Percentiles rank a stretch among this genome's conserved stretches.
phyloP scores from a whole-genome alignment of 805 yeast genomes.

The Grigorovia humatica region DNA sequence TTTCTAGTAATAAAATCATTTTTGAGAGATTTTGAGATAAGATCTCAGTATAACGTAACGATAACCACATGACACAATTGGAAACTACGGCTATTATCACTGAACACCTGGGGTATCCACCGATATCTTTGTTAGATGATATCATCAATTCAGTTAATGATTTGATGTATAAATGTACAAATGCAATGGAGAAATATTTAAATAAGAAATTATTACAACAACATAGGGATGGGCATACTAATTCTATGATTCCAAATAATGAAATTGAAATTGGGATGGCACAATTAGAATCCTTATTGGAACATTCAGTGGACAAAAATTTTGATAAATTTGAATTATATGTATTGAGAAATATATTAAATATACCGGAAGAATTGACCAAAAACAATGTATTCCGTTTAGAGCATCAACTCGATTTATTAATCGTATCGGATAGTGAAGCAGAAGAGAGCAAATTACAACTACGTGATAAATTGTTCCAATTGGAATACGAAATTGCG shows the following conservation, averaged over 20 bases:
- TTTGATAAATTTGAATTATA: conserved; percentile 83
- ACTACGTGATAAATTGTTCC: conserved; percentile 13
- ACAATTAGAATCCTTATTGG: conserved; percentile 64
- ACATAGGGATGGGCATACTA: background rate
- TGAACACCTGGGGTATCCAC: conserved; percentile 80
- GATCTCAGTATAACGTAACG: background rate
- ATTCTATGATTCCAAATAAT: conserved; percentile 24
- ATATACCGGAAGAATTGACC: conserved; percentile 55
- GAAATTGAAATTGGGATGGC: conserved; percentile 76
- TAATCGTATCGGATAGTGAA: conserved; percentile 8
- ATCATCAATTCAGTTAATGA: conserved; percentile 81
- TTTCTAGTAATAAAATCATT: no score
- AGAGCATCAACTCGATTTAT: conserved; percentile 55
- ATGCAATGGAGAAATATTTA: conserved; percentile 63
- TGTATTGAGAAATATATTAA: conserved; percentile 63
- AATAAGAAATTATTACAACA: conserved; percentile 11
- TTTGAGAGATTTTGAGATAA: no score
- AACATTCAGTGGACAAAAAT: conserved; percentile 64
- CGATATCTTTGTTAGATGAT: conserved; percentile 74
- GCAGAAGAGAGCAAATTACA: conserved; percentile 6
- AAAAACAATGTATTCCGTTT: conserved; percentile 57
- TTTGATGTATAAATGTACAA: conserved; percentile 70
- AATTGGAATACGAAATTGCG: conserved; percentile 14
- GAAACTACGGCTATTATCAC: conserved; percentile 48
- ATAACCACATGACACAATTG: conserved; percentile 25